Conservation (phyloP, 23 red algal genomes). For the Cyanidioschyzon merolae region DNA sequence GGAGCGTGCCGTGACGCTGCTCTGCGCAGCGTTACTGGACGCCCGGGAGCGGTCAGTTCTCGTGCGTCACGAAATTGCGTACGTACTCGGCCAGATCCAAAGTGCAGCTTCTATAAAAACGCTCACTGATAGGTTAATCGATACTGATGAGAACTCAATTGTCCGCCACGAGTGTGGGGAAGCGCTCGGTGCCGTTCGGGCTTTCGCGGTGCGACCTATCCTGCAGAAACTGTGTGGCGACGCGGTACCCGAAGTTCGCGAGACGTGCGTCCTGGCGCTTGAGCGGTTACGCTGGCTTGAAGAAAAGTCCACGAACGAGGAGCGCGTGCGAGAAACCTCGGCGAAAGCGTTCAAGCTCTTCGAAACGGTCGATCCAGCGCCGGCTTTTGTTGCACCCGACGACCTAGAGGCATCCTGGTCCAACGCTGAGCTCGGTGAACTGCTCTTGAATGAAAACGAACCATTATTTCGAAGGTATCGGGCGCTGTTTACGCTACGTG, state of each 20-base stretch:
- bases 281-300: conserved; percentile 28
- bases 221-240: conserved; percentile 25
- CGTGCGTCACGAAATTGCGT: conserved; percentile 80
- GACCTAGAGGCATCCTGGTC: conserved; percentile 24
- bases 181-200: conserved; percentile 77
- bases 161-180: conserved; percentile 95
- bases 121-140: conserved; percentile 24
- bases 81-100: conserved; percentile 87
- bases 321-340: not conserved
- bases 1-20: conserved; percentile 26
- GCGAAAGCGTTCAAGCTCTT: not conserved
- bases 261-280: conserved; percentile 68
- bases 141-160: conserved; percentile 57
- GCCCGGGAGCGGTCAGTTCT: conserved; percentile 55
- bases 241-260: conserved; percentile 44
- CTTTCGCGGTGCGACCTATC: conserved; percentile 3
- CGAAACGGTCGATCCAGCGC: conserved; percentile 51
- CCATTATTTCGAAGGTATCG: conserved; percentile 53
- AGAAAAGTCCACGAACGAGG: not conserved
- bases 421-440: not conserved
- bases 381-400: not conserved
- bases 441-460: conserved; percentile 32
- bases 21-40: conserved; percentile 31
- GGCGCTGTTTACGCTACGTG: conserved; percentile 69
- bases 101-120: conserved; percentile 17